Evolutionary conservation across 1,139 yeast species (phyloP), one percentile per base, ranked within the genome.

Genomic region (Blastobotrys buckinghamii): DNA sequence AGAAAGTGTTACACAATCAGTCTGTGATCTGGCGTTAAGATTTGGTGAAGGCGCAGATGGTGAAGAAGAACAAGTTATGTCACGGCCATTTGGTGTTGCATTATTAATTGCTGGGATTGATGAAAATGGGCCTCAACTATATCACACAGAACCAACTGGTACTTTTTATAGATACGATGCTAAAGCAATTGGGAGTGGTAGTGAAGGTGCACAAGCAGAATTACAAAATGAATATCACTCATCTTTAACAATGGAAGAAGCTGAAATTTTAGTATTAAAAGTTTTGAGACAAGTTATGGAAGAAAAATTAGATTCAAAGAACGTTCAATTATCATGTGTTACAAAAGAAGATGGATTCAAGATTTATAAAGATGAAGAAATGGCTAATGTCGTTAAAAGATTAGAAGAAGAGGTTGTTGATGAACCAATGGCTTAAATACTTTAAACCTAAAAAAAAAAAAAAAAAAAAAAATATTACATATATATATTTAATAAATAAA

Each of bases 21-120:
- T 94, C 24, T 92, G 98, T 69, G 98, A 94, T 70, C 77, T 94
- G 65, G 98, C 99, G 2, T 75, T 94, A 60, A 78, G 97, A 65
- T 94, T 94, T 61, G 99, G 99, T 53, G 99, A 92, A 72, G 97
- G 97, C 58, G 98, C 97, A 10, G 84, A 92, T 41, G 98, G 97
- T 53, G 97, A 92, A 66, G 97, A 92, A 66, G 94, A 94, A 68
- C 79, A 96, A 66, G 78, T 90, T 60, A 94, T 94, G 99, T 88
- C 97, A 4, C 82, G 99, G 71, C 99, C 99, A 10, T 94, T 94
- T 68, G 99, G 99, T 65, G 99, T 94, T 47, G 99, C 99, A 1
- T 73, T 94, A 57, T 77, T 94, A 63, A 84, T 94, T 64, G 98
- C 98, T 8, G 99, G 99, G 45, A 77, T 82, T 59, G 98, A 92